phyloP scores from a whole-genome alignment of 352 stramenopile species.

The Phytophthora foliorum region DNA sequence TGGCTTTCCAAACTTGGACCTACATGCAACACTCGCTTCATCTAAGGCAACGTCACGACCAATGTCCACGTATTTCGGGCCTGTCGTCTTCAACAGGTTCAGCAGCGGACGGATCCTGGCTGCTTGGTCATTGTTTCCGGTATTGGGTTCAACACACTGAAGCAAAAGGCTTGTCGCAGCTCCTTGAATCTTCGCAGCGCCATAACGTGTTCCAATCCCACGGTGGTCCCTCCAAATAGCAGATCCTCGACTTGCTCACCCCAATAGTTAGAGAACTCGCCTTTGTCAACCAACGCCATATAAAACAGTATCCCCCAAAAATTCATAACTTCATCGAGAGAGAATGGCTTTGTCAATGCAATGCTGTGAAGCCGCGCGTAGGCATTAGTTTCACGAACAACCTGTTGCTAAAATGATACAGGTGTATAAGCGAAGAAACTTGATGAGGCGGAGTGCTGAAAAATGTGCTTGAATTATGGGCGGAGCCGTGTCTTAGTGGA shows the following conservation, averaged over 20 bases:
- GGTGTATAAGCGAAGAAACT: slow-evolving; percentile 33
- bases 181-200: slow-evolving; percentile 25
- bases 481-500: slow-evolving; percentile 12
- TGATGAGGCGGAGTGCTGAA: too few relatives aligned
- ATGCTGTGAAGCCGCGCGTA: slow-evolving; percentile 8
- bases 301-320: slow-evolving; percentile 10
- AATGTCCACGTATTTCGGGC: slow-evolving; percentile 3
- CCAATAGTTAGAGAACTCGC: slow-evolving; percentile 44
- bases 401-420: slow-evolving; percentile 38
- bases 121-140: neutral
- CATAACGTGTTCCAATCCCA: slow-evolving; percentile 32
- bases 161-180: slow-evolving; percentile 29
- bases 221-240: slow-evolving; percentile 8
- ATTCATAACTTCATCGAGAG: neutral
- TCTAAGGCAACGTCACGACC: slow-evolving; percentile 14
- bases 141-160: slow-evolving; percentile 1
- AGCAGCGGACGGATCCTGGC: slow-evolving; percentile 1
- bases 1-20: neutral
- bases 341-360: neutral
- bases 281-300: slow-evolving; percentile 32
- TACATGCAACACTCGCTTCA: slow-evolving; percentile 15
- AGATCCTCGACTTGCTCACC: slow-evolving; percentile 26
- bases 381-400: slow-evolving; percentile 27
- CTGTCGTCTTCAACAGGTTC: slow-evolving; percentile 3
- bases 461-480: slow-evolving; percentile 8